phyloP scores from a whole-genome alignment of 345 rosid species.

The Passiflora organensis region DNA sequence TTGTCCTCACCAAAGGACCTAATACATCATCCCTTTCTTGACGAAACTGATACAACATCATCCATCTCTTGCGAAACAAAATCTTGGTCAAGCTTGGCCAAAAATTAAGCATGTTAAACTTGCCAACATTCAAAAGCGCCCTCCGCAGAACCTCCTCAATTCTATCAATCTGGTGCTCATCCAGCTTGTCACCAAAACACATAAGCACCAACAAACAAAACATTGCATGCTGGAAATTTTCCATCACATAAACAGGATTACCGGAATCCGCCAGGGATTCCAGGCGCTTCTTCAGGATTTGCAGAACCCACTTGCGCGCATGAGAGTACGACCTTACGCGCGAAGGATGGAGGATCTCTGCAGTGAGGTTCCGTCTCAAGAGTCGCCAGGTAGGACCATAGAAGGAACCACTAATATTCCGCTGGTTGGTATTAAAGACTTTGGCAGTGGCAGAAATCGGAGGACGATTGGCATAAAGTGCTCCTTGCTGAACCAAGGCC shows the following conservation, averaged over 20 bases:
- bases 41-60: not conserved
- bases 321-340: too few relatives aligned
- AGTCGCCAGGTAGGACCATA: too few relatives aligned
- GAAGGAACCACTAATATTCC: too few relatives aligned
- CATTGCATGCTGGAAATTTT: not conserved
- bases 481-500: too few relatives aligned
- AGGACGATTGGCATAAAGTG: too few relatives aligned
- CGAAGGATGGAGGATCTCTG: too few relatives aligned
- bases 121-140: not conserved
- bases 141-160: slow-evolving; percentile 3
- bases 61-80: not conserved
- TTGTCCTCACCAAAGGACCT: not conserved
- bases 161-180: slow-evolving; percentile 4
- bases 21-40: not conserved
- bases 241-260: not conserved
- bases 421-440: too few relatives aligned
- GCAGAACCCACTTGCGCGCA: not conserved
- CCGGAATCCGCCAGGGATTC: not conserved
- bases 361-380: too few relatives aligned
- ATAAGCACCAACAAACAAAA: slow-evolving; percentile 15
- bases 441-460: too few relatives aligned
- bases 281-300: slow-evolving; percentile 6
- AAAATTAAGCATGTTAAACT: slow-evolving; percentile 9
- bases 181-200: slow-evolving; percentile 22
- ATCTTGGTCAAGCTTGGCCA: slow-evolving; percentile 14